Evolutionary conservation across 129 eudicot species (phyloP), one percentile per base, ranked within the genome.

Genomic region (Flaveria ramosissima): DNA sequence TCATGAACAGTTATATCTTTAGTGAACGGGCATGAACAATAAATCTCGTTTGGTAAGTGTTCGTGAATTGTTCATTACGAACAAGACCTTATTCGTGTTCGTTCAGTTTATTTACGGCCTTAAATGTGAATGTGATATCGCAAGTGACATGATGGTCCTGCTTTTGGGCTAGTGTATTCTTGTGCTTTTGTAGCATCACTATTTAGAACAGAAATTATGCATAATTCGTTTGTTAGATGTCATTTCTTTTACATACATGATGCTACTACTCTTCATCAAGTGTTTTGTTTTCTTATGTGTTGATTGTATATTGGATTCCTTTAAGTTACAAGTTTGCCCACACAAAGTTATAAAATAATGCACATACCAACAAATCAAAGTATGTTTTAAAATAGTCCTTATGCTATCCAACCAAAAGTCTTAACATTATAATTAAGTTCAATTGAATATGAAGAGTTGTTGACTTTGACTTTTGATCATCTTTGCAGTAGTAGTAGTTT

Each of bases 281-380:
- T 56, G 70, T 68, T 80, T 62, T 77, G 82, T 79, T 68, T 78
- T 70, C 62, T 76, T 80, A 47, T 80, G 74, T 14, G 9, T 71
- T 72, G 77, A 60, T 76, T 76, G 62, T 32, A 68, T 74, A 70
- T 84, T 80, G 74, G 85, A 78, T 85, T 80, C 85, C 84, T 74
- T 81, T 69, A 23, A 39, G 47, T 73, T 73, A 73, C 50, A 69
- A 72, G 20, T 74, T 77, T 81, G 82, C 56, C 80, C 83, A 74
- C 59, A 43, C 76, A 21, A 48, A 70, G 74, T 56, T 66, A 46
- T 72, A 70, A 77, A 72, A 81, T 71, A 72, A 81, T 76, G 74
- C 67, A 72, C 70, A 41, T 45, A 72, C 59, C 21, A 62, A 21
- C 81, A 75, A 63, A 62, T 62, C 27, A 66, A 69, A 14, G 41